Base-by-base conservation (phyloP, 352 stramenopile genomes). In the Phytopythium oedochilum region DNA sequence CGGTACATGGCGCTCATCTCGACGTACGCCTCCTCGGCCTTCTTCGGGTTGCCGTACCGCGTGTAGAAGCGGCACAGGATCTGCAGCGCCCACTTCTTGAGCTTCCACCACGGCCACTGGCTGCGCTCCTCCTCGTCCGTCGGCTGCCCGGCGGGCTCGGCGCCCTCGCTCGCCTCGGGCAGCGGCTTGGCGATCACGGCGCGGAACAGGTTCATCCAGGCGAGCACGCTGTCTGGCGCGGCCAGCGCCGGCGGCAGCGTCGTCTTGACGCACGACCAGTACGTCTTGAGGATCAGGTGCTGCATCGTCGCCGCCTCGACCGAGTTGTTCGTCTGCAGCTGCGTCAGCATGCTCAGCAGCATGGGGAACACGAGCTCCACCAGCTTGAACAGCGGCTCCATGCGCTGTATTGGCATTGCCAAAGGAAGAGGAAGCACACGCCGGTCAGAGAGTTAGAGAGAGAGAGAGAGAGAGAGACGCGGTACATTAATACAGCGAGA, bases 41-140 rank as follows among this genome's bases (percentile, higher is more conserved):
- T 97, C 63, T 96, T 97, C 1, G 96, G 93, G 69, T 98, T 98
- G 22, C 96, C 96, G 64, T 98, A 99, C 15, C 96, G 88, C 48
- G 89, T 97, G 76, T 99, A 98, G 59, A 98, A 94, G n/a, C 96
- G 86, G 55, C 86, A 96, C 53, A 98, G 88, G 58, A 99, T 98
- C 77, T 98, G 95, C 38, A 97, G 63, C n/a, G 89, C 73, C 96
- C 96, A 99, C 82, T 99, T 99, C 71, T 99, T 99, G 15, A 97
- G 79, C 78, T 99, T 99, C 96, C 96, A 99, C 92, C 94, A 98
- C 12, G 94, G 86, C 94, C 92, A 98, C 39, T 88, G 79, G 57
- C 92, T 88, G 28, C 96, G 81, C 60, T 98, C 95, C 49, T 98
- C 94, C 31, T 96, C 78, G 26, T 92, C 76, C 11, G 65, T 91